These are phyloP conservation scores for Backusella morwellensis DNA, from an alignment of 192 early-diverging fungal genomes.

Conservation along the genomic window DNA sequence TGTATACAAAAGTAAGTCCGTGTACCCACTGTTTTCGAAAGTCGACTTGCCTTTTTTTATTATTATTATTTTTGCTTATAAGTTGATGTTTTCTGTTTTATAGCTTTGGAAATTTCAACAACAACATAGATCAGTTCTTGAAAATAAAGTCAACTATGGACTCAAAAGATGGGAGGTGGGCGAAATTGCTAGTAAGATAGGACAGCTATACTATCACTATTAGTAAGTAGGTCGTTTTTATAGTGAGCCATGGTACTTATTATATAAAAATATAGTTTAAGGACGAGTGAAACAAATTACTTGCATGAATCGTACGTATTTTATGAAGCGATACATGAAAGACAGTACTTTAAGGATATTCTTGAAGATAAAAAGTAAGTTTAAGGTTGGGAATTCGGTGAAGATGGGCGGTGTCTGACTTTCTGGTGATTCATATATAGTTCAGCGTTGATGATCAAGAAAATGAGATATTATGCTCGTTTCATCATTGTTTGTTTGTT, in stretches of 20 bases:
- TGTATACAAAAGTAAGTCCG: constrained; percentile 75
- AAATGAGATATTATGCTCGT: constrained; percentile 95
- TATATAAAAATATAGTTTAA: constrained; percentile 45
- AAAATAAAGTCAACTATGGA: constrained; percentile 87
- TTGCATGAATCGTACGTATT: constrained; percentile 92
- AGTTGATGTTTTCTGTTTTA: background rate
- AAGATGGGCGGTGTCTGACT: background rate
- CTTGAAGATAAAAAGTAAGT: constrained; percentile 85
- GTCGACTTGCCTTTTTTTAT: background rate
- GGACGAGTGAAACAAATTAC: constrained; percentile 97
- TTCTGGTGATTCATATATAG: constrained; percentile 36
- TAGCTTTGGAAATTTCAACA: constrained; percentile 96
- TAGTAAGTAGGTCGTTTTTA: constrained; percentile 46
- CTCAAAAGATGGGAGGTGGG: constrained; percentile 98
- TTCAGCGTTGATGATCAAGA: constrained; percentile 93
- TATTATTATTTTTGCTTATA: background rate
- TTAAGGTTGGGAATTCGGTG: too few relatives aligned
- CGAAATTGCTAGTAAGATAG: constrained; percentile 97
- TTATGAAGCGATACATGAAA: constrained; percentile 93
- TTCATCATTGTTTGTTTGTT: constrained; percentile 95
- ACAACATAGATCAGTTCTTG: constrained; percentile 78
- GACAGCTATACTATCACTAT: constrained; percentile 84
- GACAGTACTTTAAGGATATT: constrained; percentile 95
- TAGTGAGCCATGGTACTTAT: constrained; percentile 26
- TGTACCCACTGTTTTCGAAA: background rate